A percentile compares a stretch with the other conserved stretches of the same genome.
These are phyloP conservation scores for Venturia nashicola DNA, from an alignment of 2,329 filamentous ascomycete genomes.

Conservation along the genomic window DNA sequence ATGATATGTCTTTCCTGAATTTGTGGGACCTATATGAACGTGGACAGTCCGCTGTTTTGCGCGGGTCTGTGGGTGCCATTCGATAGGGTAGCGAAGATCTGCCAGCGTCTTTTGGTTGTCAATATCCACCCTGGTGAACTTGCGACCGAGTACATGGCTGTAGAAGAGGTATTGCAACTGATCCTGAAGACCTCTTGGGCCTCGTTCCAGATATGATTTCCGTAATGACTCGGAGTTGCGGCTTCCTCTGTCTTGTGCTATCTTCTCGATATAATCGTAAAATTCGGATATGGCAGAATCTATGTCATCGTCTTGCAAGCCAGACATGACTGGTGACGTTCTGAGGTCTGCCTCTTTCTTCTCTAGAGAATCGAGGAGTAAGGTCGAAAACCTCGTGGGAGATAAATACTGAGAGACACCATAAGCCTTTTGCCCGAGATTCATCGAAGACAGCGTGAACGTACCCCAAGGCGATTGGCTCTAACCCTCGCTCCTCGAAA, in stretches of 20 bases:
- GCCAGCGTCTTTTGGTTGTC: conserved; percentile 39
- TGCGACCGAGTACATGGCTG: conserved; percentile 19
- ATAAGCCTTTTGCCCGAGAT: neutral
- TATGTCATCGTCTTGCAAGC: neutral
- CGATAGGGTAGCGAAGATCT: conserved; percentile 78
- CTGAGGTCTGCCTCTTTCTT: neutral
- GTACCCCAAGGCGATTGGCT: neutral
- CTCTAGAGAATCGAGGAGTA: neutral
- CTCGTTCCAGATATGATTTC: conserved; percentile 37
- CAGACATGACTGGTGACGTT: conserved; percentile 1
- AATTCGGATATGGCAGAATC: neutral
- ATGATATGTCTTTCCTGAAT: conserved; percentile 96
- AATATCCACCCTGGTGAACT: conserved; percentile 24
- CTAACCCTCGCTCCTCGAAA: no score
- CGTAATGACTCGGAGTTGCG: neutral
- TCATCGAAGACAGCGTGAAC: neutral
- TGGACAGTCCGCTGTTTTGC: conserved; percentile 72
- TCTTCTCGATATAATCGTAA: neutral
- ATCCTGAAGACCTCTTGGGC: conserved; percentile 37
- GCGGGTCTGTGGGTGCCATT: conserved; percentile 85
- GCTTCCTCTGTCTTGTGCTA: neutral
- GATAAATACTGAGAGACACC: neutral
- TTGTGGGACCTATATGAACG: conserved; percentile 90
- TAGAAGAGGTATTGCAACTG: conserved; percentile 59
- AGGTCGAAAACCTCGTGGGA: neutral